These are phyloP conservation scores for Termitomyces sp. DNA, from an alignment of 768 basidiomycete species.

Conservation along the genomic window DNA sequence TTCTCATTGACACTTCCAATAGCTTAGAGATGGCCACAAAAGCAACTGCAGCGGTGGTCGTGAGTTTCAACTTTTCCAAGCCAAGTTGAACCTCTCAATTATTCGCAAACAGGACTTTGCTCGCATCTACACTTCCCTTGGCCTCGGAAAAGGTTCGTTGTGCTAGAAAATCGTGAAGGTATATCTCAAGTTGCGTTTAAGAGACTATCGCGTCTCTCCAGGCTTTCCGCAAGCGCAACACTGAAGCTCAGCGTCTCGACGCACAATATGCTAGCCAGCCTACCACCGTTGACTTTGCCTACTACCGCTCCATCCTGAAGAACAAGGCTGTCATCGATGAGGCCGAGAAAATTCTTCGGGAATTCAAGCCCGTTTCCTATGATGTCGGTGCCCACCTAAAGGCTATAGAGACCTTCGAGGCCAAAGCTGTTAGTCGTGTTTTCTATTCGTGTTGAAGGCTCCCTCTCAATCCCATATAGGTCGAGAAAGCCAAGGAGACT, in stretches of 20 bases:
- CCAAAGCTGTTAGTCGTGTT: slow-evolving; percentile 70
- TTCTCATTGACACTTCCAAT: slow-evolving; percentile 13
- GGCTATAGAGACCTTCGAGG: slow-evolving; percentile 95
- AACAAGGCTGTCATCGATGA: slow-evolving; percentile 91
- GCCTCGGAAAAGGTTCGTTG: slow-evolving; percentile 80
- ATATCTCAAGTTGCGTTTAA: slow-evolving; percentile 27
- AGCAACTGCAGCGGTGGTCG: slow-evolving; percentile 66
- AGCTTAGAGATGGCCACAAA: slow-evolving; percentile 59
- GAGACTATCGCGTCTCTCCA: slow-evolving; percentile 90
- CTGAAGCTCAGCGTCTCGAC: slow-evolving; percentile 78
- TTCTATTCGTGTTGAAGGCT: neutral
- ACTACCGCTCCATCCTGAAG: slow-evolving; percentile 90
- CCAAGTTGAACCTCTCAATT: slow-evolving; percentile 1
- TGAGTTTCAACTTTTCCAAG: slow-evolving; percentile 28
- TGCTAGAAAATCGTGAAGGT: neutral
- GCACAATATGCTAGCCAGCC: slow-evolving; percentile 64
- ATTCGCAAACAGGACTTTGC: slow-evolving; percentile 63
- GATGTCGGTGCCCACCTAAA: slow-evolving; percentile 88
- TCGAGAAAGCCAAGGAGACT: slow-evolving; percentile 87
- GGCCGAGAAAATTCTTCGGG: slow-evolving; percentile 82
- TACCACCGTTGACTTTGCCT: slow-evolving; percentile 82
- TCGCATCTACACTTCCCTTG: slow-evolving; percentile 78
- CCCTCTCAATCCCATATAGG: slow-evolving; percentile 39
- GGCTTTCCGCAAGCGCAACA: slow-evolving; percentile 95
- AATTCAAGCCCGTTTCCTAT: slow-evolving; percentile 94